Evolutionary conservation across 2,329 filamentous ascomycete species (phyloP).

Genomic region (Trichoderma breve): DNA sequence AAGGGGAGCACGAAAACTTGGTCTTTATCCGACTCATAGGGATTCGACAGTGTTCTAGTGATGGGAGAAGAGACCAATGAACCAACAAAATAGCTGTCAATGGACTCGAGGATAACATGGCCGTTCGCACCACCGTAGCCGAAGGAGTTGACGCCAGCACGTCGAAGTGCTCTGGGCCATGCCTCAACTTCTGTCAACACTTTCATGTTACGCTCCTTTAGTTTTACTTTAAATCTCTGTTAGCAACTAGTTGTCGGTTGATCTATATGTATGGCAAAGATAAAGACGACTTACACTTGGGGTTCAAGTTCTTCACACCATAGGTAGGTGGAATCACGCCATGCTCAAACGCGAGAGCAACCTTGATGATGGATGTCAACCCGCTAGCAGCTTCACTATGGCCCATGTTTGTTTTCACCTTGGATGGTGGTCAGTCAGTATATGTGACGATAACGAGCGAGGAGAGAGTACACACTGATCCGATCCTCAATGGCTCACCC

Average conservation of each 20-base stretch:
- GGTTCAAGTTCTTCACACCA: constrained; percentile 10
- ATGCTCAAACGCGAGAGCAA: constrained; percentile 21
- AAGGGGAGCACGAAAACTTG: not conserved
- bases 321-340: constrained; percentile 22
- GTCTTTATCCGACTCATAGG: not conserved
- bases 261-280: too few species aligned
- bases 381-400: constrained; percentile 25
- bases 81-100: constrained; percentile 13
- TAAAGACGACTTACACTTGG: not conserved
- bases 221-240: not conserved
- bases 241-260: not conserved
- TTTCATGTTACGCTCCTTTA: constrained; percentile 11
- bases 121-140: constrained; percentile 17
- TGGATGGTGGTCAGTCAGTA: not conserved
- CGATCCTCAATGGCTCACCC: constrained; percentile 6
- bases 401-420: constrained; percentile 26
- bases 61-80: not conserved
- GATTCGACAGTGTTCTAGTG: not conserved
- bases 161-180: not conserved
- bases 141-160: constrained; percentile 12
- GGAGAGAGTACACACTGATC: not conserved
- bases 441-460: not conserved
- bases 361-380: constrained; percentile 24
- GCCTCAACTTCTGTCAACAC: constrained; percentile 1
- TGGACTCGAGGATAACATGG: constrained; percentile 15